Evolutionary conservation across 805 yeast species (phyloP).

Genomic region (Pichia manshurica): DNA sequence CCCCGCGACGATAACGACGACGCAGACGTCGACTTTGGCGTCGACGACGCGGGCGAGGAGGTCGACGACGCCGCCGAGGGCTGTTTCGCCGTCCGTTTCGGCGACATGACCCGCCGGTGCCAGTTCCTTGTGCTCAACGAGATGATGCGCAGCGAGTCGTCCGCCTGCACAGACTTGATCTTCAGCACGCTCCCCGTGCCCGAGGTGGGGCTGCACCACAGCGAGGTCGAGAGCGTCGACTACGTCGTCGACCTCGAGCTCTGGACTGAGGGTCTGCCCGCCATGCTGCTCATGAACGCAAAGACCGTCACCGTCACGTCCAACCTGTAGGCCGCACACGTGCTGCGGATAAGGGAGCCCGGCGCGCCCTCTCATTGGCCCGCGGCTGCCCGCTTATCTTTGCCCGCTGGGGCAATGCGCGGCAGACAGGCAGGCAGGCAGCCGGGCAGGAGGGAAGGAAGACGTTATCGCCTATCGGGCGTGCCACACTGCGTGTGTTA

Average conservation of each 20-base stretch:
- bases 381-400: too few relatives aligned
- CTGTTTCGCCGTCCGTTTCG: slow-evolving; percentile 6
- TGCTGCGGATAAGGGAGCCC: too few relatives aligned
- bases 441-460: too few relatives aligned
- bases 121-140: slow-evolving; percentile 88
- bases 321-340: slow-evolving; percentile 47
- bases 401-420: too few relatives aligned
- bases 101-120: slow-evolving; percentile 13
- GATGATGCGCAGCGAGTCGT: slow-evolving; percentile 49
- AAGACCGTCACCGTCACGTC: slow-evolving; percentile 96
- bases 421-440: too few relatives aligned
- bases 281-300: slow-evolving; percentile 75
- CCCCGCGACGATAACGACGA: background rate
- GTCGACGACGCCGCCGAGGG: slow-evolving; percentile 7
- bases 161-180: slow-evolving; percentile 50
- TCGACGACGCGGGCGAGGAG: slow-evolving; percentile 1
- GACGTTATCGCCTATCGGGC: too few relatives aligned
- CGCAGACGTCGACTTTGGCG: background rate
- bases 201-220: slow-evolving; percentile 69
- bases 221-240: slow-evolving; percentile 61
- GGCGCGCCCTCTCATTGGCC: too few relatives aligned
- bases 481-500: too few relatives aligned
- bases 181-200: slow-evolving; percentile 92
- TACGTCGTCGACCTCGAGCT: slow-evolving; percentile 71
- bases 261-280: slow-evolving; percentile 82